Percentiles rank a stretch among this genome's conserved stretches.
phyloP scores from a whole-genome alignment of 208 protist species.

The Angomonas ambiguus region DNA sequence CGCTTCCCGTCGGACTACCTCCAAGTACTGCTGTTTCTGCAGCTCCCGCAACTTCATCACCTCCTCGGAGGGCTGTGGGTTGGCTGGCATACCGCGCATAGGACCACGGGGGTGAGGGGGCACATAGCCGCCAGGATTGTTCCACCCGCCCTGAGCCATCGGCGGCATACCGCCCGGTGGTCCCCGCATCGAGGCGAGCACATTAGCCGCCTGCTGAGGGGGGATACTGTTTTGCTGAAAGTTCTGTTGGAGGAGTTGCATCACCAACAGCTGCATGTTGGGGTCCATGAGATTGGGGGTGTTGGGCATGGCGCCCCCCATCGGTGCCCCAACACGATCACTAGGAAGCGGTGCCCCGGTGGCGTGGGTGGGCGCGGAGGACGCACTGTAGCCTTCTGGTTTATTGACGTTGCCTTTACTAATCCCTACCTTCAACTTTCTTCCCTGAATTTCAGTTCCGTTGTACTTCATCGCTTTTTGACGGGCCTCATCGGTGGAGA shows the following conservation, averaged over 20 bases:
- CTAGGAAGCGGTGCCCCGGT: background rate
- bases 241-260: conserved; percentile 28
- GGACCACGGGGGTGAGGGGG: conserved; percentile 6
- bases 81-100: conserved; percentile 25
- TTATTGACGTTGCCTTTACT: conserved; percentile 83
- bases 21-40: conserved; percentile 78
- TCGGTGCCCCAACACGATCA: background rate
- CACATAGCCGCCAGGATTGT: conserved; percentile 2
- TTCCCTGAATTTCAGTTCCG: conserved; percentile 67
- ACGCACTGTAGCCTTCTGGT: conserved; percentile 24
- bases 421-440: conserved; percentile 78
- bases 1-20: conserved; percentile 65
- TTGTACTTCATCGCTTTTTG: conserved; percentile 81
- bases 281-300: conserved; percentile 65
- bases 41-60: conserved; percentile 70
- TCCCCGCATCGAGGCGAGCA: background rate
- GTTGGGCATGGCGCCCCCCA: conserved; percentile 23
- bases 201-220: background rate
- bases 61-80: conserved; percentile 54
- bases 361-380: background rate
- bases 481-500: conserved; percentile 72
- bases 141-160: conserved; percentile 5
- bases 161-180: conserved; percentile 5
- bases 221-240: conserved; percentile 5
- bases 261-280: conserved; percentile 45